phyloP scores from a whole-genome alignment of 2,329 filamentous ascomycete species.

The Ceratocystis ficicola region DNA sequence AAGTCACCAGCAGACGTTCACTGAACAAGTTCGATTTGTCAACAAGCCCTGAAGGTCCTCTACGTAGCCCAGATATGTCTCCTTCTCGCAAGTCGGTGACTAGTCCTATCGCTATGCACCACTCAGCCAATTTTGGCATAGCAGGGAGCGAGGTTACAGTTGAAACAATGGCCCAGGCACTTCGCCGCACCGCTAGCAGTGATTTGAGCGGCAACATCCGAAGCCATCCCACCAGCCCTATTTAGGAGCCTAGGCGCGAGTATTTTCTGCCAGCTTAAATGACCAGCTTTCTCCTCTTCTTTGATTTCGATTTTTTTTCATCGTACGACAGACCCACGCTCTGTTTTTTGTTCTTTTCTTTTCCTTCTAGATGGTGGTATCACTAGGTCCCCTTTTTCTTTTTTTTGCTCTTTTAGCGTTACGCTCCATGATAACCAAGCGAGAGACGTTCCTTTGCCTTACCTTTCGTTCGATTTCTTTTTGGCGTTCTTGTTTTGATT shows the following conservation, averaged over 20 bases:
- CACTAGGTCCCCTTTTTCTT: background rate
- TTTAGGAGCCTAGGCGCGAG: slow-evolving; percentile 31
- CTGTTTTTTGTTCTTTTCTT: slow-evolving; percentile 3
- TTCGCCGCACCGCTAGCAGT: slow-evolving; percentile 72
- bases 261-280: background rate
- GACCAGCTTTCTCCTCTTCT: background rate
- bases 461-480: background rate
- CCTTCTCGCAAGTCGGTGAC: slow-evolving; percentile 48
- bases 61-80: slow-evolving; percentile 52
- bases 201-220: slow-evolving; percentile 49
- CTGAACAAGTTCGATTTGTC: slow-evolving; percentile 65
- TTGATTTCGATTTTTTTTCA: background rate
- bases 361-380: background rate
- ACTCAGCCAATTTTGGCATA: slow-evolving; percentile 36
- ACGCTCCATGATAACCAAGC: background rate
- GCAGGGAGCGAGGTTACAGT: slow-evolving; percentile 59
- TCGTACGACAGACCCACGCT: slow-evolving; percentile 1
- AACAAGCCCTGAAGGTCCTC: slow-evolving; percentile 33
- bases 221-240: slow-evolving; percentile 47
- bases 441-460: no score
- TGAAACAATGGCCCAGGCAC: slow-evolving; percentile 85
- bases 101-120: slow-evolving; percentile 45
- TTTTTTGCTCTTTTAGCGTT: slow-evolving; percentile 8
- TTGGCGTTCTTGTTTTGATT: slow-evolving; percentile 1
- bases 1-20: slow-evolving; percentile 46